Percentiles rank a stretch among this genome's conserved stretches.
Evolutionary conservation across 2,329 filamentous ascomycete species (phyloP).

Genomic region (Apiospora sp.): DNA sequence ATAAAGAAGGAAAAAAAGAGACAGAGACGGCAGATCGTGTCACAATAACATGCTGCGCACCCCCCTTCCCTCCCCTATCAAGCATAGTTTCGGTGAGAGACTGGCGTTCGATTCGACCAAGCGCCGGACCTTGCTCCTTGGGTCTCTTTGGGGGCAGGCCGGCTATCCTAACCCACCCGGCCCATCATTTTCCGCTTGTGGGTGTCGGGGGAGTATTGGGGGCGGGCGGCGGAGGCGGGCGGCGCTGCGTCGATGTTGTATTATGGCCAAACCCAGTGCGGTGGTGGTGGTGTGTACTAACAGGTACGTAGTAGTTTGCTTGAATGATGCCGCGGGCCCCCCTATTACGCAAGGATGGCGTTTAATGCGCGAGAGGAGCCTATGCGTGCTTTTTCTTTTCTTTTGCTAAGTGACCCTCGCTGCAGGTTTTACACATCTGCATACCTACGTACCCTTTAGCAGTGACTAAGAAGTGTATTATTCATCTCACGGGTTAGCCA

Average conservation of each 20-base stretch:
- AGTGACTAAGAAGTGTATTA: no score
- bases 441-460: no score
- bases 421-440: no score
- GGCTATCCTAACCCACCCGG: neutral
- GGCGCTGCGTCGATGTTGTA: neutral
- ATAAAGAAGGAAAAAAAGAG: no score
- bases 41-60: neutral
- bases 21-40: neutral
- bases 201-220: neutral
- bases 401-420: no score
- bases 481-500: no score
- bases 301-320: neutral
- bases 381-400: neutral
- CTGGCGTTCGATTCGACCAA: neutral
- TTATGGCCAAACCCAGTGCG: neutral
- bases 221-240: constrained; percentile 8
- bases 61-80: neutral
- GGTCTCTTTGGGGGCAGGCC: neutral
- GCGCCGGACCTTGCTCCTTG: constrained; percentile 3
- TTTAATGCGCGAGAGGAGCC: neutral
- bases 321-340: neutral
- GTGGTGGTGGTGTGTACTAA: no score
- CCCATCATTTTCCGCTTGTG: constrained; percentile 1
- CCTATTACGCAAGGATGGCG: neutral
- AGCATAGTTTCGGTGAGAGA: constrained; percentile 1